A percentile compares a stretch with the other conserved stretches of the same genome.
phyloP scores from a whole-genome alignment of 495 filamentous ascomycete species.

The Talaromyces trachyspermus region DNA sequence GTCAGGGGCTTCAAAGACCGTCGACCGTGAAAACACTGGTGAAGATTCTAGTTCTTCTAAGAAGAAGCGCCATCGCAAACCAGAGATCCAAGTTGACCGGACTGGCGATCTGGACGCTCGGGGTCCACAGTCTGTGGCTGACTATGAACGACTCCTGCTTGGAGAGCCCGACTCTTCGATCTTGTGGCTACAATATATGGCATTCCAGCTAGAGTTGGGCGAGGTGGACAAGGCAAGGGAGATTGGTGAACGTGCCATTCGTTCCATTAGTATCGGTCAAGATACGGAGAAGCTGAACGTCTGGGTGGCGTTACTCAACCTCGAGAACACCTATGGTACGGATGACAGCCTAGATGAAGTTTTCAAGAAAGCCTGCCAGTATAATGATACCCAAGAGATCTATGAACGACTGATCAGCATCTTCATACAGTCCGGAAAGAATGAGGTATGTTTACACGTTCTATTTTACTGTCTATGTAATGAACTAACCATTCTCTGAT shows the following conservation, averaged over 20 bases:
- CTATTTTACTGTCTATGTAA: conserved; percentile 5
- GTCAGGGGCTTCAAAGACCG: conserved; percentile 5
- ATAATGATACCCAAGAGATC: conserved; percentile 86
- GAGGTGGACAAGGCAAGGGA: conserved; percentile 79
- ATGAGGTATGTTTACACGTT: conserved; percentile 38
- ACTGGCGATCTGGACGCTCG: conserved; percentile 83
- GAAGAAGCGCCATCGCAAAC: conserved; percentile 74
- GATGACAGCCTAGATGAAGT: conserved; percentile 78
- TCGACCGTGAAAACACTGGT: conserved; percentile 41
- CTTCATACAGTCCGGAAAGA: conserved; percentile 84
- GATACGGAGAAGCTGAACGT: conserved; percentile 87
- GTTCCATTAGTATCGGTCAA: conserved; percentile 80
- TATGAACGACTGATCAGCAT: conserved; percentile 87
- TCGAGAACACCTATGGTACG: conserved; percentile 85
- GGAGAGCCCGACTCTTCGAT: conserved; percentile 83
- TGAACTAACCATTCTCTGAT: conserved; percentile 30
- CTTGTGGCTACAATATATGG: conserved; percentile 94
- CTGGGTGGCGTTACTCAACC: conserved; percentile 88
- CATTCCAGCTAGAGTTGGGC: conserved; percentile 86
- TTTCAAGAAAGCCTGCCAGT: conserved; percentile 89
- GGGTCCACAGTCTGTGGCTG: conserved; percentile 82
- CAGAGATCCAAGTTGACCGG: conserved; percentile 75
- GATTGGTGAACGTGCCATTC: conserved; percentile 80
- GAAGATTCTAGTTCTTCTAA: conserved; percentile 40
- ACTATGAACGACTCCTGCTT: conserved; percentile 89